These are phyloP conservation scores for Candida sanyaensis DNA, from an alignment of 1,139 yeast species.

Conservation along the genomic window DNA sequence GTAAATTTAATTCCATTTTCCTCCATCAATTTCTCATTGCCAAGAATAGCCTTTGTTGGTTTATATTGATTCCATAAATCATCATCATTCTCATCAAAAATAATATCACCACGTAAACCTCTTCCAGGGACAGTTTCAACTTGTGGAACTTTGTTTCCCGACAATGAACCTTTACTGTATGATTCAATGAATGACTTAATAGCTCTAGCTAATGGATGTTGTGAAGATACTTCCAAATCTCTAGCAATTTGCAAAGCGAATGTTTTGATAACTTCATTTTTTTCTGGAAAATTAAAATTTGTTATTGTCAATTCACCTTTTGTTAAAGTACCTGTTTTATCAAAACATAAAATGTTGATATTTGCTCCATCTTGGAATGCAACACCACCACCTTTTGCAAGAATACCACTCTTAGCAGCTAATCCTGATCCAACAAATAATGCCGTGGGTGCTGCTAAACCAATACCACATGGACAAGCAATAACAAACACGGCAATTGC, in stretches of 20 bases:
- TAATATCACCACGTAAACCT: conserved; percentile 52
- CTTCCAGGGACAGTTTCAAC: conserved; percentile 59
- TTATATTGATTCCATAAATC: conserved; percentile 29
- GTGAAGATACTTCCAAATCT: conserved; percentile 65
- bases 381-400: conserved; percentile 80
- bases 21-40: conserved; percentile 59
- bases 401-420: conserved; percentile 61
- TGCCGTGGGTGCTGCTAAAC: conserved; percentile 52
- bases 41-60: conserved; percentile 52
- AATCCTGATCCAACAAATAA: conserved; percentile 49
- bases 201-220: conserved; percentile 70
- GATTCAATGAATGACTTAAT: conserved; percentile 44
- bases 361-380: conserved; percentile 78
- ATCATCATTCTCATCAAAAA: conserved; percentile 20
- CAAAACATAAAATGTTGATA: conserved; percentile 68
- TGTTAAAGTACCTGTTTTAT: conserved; percentile 79
- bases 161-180: conserved; percentile 18
- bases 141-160: conserved; percentile 45
- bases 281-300: conserved; percentile 35
- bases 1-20: conserved; percentile 41
- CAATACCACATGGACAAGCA: conserved; percentile 53
- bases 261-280: conserved; percentile 18
- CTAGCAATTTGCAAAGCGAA: conserved; percentile 52
- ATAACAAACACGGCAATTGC: conserved; percentile 75
- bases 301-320: conserved; percentile 63